Evolutionary conservation across 2,329 filamentous ascomycete genomes (phyloP).

Genomic region (Tolypocladium tundrense): DNA sequence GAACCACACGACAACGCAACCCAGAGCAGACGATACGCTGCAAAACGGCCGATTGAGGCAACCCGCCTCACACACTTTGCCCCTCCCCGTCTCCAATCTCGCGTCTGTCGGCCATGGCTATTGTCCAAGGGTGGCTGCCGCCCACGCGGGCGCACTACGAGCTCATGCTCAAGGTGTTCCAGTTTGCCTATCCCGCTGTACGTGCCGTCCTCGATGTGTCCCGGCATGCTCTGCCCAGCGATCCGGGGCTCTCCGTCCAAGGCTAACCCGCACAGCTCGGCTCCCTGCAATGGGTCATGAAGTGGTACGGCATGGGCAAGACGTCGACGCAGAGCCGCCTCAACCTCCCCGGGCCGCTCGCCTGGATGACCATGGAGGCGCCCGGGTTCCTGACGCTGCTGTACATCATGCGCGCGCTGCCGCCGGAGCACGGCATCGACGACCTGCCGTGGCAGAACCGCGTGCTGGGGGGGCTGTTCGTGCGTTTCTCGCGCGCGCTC

Average conservation of each 20-base stretch:
- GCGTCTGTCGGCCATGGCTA: conserved; percentile 23
- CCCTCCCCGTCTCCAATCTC: neutral
- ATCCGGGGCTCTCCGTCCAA: neutral
- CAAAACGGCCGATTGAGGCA: neutral
- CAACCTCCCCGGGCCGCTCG: conserved; percentile 82
- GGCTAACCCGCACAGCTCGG: conserved; percentile 44
- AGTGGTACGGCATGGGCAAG: conserved; percentile 88
- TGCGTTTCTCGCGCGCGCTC: conserved; percentile 17
- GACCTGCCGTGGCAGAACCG: conserved; percentile 68
- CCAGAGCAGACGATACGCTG: neutral
- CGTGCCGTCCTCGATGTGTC: neutral
- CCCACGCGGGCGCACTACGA: conserved; percentile 49
- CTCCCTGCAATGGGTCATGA: conserved; percentile 62
- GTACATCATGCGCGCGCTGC: conserved; percentile 67
- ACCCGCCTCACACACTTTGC: neutral
- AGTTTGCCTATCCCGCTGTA: conserved; percentile 42
- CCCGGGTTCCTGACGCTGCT: conserved; percentile 67
- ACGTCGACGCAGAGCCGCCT: conserved; percentile 64
- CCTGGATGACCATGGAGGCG: conserved; percentile 82
- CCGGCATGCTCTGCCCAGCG: neutral
- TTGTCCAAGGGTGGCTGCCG: conserved; percentile 46
- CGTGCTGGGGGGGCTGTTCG: conserved; percentile 60
- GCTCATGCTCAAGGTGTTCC: conserved; percentile 39
- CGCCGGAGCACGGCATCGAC: conserved; percentile 43
- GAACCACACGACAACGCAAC: neutral